Conservation (phyloP, 208 protist species). For the Leishmania tropica region DNA sequence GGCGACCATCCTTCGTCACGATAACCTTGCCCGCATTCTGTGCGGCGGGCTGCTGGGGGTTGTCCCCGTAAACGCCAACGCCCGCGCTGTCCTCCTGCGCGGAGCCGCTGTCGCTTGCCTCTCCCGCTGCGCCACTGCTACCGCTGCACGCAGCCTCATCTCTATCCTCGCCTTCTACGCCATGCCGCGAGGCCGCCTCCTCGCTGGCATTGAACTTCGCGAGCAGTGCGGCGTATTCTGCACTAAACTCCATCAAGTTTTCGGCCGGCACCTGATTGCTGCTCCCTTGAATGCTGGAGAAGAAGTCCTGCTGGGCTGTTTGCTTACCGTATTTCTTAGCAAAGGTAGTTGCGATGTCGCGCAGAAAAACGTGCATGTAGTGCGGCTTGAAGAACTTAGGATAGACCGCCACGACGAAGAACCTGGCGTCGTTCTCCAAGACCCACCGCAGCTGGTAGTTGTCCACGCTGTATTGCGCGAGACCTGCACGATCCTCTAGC, state of each 20-base stretch:
- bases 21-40: conserved; percentile 39
- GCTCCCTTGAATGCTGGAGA: not conserved
- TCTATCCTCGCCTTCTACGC: conserved; percentile 14
- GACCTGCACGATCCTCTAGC: conserved; percentile 91
- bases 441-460: conserved; percentile 93
- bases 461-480: conserved; percentile 62
- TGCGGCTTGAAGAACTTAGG: conserved; percentile 87
- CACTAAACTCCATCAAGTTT: conserved; percentile 54
- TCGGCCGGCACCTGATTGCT: conserved; percentile 2
- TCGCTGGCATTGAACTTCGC: conserved; percentile 58
- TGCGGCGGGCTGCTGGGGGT: not conserved
- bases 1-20: conserved; percentile 62
- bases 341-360: conserved; percentile 79
- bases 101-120: conserved; percentile 6
- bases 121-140: conserved; percentile 1
- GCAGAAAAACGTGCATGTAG: conserved; percentile 91
- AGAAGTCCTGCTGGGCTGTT: conserved; percentile 17
- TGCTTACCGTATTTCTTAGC: conserved; percentile 53
- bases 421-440: conserved; percentile 92
- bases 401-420: conserved; percentile 95
- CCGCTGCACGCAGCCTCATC: conserved; percentile 14
- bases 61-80: not conserved
- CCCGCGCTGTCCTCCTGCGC: conserved; percentile 21
- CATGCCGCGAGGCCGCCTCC: conserved; percentile 35
- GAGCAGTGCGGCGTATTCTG: conserved; percentile 47